Conservation (phyloP, 768 basidiomycete genomes). For the Boletus insuetus region DNA sequence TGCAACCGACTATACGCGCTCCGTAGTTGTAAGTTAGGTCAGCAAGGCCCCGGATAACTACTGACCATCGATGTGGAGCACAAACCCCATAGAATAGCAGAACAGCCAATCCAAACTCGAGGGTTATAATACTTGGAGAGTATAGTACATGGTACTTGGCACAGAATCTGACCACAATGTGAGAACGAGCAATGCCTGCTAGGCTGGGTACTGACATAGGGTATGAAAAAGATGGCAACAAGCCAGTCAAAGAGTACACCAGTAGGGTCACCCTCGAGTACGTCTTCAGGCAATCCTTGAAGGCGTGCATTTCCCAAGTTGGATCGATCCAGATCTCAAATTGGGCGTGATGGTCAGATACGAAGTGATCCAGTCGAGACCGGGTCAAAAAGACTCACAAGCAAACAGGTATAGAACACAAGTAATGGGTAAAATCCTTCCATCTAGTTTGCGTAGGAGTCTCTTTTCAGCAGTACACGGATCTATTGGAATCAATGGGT, state of each 20-base stretch:
- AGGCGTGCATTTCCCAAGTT: slow-evolving; percentile 80
- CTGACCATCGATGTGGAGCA: slow-evolving; percentile 69
- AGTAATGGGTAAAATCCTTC: slow-evolving; percentile 65
- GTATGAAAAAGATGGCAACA: slow-evolving; percentile 74
- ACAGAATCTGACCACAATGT: slow-evolving; percentile 50
- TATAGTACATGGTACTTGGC: slow-evolving; percentile 66
- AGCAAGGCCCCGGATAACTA: neutral
- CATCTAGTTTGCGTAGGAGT: slow-evolving; percentile 64
- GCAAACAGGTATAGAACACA: slow-evolving; percentile 77
- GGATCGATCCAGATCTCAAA: slow-evolving; percentile 61
- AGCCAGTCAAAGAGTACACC: slow-evolving; percentile 76
- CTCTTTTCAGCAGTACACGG: slow-evolving; percentile 41
- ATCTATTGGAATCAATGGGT: slow-evolving; percentile 19
- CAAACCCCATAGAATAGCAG: slow-evolving; percentile 71
- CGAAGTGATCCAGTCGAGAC: neutral
- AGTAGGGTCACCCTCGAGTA: slow-evolving; percentile 63
- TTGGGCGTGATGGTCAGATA: neutral
- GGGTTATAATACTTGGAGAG: slow-evolving; percentile 67
- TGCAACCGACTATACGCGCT: slow-evolving; percentile 21
- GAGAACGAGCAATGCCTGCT: neutral
- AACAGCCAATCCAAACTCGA: slow-evolving; percentile 64
- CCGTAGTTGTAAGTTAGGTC: neutral
- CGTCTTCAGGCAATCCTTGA: slow-evolving; percentile 64
- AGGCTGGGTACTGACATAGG: slow-evolving; percentile 52
- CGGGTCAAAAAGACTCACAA: slow-evolving; percentile 45